phyloP scores from a whole-genome alignment of 164 flowering plant genomes.

The Paratinospora sagittata region DNA sequence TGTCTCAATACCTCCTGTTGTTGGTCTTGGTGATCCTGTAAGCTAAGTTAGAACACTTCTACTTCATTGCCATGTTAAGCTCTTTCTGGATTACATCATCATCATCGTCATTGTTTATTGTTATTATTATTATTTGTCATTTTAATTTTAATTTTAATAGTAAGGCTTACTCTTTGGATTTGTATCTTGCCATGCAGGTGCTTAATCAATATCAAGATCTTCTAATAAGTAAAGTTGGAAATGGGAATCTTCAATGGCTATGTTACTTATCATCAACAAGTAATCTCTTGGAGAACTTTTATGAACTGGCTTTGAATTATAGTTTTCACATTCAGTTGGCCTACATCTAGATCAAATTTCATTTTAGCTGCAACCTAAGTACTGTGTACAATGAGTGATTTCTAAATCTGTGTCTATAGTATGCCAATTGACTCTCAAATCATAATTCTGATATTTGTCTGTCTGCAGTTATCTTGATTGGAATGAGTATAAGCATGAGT shows the following conservation, averaged over 20 bases:
- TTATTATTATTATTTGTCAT: neutral
- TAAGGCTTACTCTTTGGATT: neutral
- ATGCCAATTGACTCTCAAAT: no score
- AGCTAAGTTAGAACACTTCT: constrained; percentile 6
- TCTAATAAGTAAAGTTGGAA: constrained; percentile 28
- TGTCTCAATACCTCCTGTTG: constrained; percentile 66
- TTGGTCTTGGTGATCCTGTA: constrained; percentile 78
- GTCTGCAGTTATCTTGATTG: no score
- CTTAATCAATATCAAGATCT: constrained; percentile 43
- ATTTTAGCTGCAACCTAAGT: no score
- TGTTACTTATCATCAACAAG: constrained; percentile 87
- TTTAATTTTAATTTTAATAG: neutral
- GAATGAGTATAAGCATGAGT: no score
- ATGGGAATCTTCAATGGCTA: constrained; percentile 68
- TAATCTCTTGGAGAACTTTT: constrained; percentile 20
- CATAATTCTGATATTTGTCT: no score
- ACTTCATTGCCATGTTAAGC: neutral
- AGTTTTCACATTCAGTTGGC: neutral
- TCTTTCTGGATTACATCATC: neutral
- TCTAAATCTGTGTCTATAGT: no score
- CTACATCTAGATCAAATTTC: no score
- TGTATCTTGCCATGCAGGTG: constrained; percentile 33
- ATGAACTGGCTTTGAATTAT: neutral
- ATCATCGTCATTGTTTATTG: no score
- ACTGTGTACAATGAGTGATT: no score